phyloP scores from a whole-genome alignment of 148 eudicot genomes.

The Amaranthus palmeri region DNA sequence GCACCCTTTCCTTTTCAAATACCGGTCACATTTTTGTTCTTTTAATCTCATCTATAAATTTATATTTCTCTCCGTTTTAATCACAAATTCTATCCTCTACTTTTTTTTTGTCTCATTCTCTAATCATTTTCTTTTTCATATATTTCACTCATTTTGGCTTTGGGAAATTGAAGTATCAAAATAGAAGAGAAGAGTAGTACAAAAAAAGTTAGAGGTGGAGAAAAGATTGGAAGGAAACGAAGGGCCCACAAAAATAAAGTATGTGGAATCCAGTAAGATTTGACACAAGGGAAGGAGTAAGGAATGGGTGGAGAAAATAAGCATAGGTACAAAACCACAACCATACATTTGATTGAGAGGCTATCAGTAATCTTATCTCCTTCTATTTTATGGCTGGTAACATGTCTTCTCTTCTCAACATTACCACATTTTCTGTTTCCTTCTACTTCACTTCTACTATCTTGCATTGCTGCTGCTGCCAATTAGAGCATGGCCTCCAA shows the following conservation, averaged over 20 bases:
- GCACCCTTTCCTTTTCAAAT: no score
- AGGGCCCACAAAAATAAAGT: slow-evolving; percentile 16
- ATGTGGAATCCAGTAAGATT: slow-evolving; percentile 20
- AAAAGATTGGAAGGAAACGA: slow-evolving; percentile 2
- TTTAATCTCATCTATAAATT: no score
- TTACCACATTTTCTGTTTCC: not conserved
- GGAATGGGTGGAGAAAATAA: slow-evolving; percentile 18
- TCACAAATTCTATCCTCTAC: no score
- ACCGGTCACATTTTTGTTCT: no score
- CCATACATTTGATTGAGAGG: slow-evolving; percentile 63
- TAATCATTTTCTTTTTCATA: no score
- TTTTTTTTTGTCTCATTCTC: no score
- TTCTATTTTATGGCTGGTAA: slow-evolving; percentile 19
- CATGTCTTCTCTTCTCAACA: slow-evolving; percentile 11
- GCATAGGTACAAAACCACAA: slow-evolving; percentile 30
- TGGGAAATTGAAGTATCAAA: no score
- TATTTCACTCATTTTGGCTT: no score
- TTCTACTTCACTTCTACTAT: not conserved
- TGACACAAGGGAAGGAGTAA: slow-evolving; percentile 6
- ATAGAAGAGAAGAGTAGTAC: no score
- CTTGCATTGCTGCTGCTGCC: no score
- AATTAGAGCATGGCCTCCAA: slow-evolving; percentile 47
- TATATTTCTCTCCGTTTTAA: no score
- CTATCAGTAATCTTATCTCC: slow-evolving; percentile 49
- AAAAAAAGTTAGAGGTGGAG: not conserved